Conservation (phyloP, 2,329 filamentous ascomycete species). For the Trichoderma oligosporum region DNA sequence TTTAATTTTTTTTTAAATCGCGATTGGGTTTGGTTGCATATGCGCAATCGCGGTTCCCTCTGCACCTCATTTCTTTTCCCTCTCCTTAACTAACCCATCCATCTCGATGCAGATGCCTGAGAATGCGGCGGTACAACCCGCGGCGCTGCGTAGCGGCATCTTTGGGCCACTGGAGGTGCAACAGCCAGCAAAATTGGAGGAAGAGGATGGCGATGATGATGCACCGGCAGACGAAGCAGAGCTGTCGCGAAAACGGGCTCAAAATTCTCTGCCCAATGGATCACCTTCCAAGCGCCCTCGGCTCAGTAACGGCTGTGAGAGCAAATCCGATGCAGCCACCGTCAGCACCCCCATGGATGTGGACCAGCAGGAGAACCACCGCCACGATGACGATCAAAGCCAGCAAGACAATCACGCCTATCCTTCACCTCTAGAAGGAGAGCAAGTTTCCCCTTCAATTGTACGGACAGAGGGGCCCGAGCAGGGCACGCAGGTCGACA, state of each 20-base stretch:
- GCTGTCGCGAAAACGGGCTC: conserved; percentile 49
- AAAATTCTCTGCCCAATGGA: conserved; percentile 48
- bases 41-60: conserved; percentile 17
- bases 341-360: conserved; percentile 32
- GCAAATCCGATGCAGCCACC: conserved; percentile 44
- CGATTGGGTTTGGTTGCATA: not conserved
- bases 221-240: conserved; percentile 38
- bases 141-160: conserved; percentile 48
- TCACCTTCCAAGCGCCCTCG: conserved; percentile 57
- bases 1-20: conserved; percentile 19
- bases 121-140: conserved; percentile 45
- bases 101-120: conserved; percentile 45
- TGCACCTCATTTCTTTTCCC: not conserved
- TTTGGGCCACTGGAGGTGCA: conserved; percentile 54
- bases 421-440: conserved; percentile 59
- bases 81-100: conserved; percentile 6
- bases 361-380: conserved; percentile 39
- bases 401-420: conserved; percentile 57
- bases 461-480: conserved; percentile 59
- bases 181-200: conserved; percentile 40
- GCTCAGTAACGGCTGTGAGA: conserved; percentile 61
- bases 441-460: conserved; percentile 50
- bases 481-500: conserved; percentile 61
- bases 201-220: conserved; percentile 37
- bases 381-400: conserved; percentile 44